phyloP scores from a whole-genome alignment of 768 basidiomycete genomes.

The Russula emetica region DNA sequence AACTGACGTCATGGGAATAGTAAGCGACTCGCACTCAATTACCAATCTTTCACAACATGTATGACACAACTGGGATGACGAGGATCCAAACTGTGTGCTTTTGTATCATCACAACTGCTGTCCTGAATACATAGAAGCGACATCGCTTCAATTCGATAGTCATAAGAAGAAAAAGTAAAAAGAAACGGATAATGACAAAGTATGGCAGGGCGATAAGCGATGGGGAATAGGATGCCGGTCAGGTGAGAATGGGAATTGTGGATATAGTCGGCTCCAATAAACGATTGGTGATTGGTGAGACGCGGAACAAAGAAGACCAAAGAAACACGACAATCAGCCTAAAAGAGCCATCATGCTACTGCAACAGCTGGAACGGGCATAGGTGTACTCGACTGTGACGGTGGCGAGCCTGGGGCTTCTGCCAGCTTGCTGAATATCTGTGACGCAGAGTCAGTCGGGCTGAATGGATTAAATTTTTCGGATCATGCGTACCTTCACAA shows the following conservation, averaged over 20 bases:
- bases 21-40: background rate
- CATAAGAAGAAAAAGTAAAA: background rate
- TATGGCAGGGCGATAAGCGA: background rate
- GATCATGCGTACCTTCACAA: slow-evolving; percentile 49
- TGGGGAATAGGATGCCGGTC: background rate
- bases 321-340: background rate
- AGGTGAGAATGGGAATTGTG: slow-evolving; percentile 9
- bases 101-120: slow-evolving; percentile 4
- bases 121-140: slow-evolving; percentile 4
- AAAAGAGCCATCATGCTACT: slow-evolving; percentile 14
- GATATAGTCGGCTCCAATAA: slow-evolving; percentile 23
- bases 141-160: background rate
- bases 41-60: background rate
- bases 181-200: background rate
- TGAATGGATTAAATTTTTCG: background rate
- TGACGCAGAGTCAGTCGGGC: background rate
- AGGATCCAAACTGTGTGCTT: background rate
- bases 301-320: background rate
- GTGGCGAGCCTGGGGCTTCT: slow-evolving; percentile 7
- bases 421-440: slow-evolving; percentile 29
- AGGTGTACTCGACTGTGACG: slow-evolving; percentile 20
- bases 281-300: background rate
- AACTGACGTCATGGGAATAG: slow-evolving; percentile 8
- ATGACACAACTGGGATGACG: background rate
- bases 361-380: slow-evolving; percentile 20